Percentiles rank a stretch among this genome's conserved stretches.
Evolutionary conservation across 2,329 filamentous ascomycete genomes (phyloP).

Genomic region (Trichoderma lentiforme): DNA sequence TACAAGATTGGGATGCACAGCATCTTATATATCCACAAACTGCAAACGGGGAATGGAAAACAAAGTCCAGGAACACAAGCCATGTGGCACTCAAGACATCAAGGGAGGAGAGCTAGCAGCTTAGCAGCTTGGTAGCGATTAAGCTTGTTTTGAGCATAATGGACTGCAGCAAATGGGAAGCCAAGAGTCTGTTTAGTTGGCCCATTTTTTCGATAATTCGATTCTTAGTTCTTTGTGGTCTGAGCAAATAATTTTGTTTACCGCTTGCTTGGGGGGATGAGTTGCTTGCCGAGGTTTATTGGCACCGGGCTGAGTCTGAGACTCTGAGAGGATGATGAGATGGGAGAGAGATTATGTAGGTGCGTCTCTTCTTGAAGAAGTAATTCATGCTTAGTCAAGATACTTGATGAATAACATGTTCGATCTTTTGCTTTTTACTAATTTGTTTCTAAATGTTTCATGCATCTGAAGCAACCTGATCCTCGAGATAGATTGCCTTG

Average conservation of each 20-base stretch:
- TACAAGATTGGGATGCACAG: not conserved
- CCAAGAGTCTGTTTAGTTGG: not conserved
- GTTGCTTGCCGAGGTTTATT: not conserved
- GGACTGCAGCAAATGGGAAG: not conserved
- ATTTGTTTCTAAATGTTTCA: not conserved
- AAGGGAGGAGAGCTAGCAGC: not conserved
- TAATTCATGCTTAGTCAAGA: too few relatives aligned
- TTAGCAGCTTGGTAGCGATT: not conserved
- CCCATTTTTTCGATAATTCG: not conserved
- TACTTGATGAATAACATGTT: too few relatives aligned
- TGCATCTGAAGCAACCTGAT: not conserved
- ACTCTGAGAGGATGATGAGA: not conserved
- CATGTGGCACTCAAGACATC: not conserved
- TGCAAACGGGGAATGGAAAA: not conserved
- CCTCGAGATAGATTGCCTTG: not conserved
- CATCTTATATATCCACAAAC: not conserved
- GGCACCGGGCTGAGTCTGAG: not conserved
- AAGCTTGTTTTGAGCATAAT: slow-evolving; percentile 16
- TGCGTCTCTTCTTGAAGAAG: not conserved
- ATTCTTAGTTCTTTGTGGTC: not conserved
- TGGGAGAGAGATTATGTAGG: not conserved
- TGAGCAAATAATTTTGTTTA: not conserved
- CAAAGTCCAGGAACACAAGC: not conserved
- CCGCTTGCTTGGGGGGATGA: not conserved
- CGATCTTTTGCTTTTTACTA: not conserved